Base-by-base conservation (phyloP, 108 stramenopile species). In the Cyclostephanos invisitatus region DNA sequence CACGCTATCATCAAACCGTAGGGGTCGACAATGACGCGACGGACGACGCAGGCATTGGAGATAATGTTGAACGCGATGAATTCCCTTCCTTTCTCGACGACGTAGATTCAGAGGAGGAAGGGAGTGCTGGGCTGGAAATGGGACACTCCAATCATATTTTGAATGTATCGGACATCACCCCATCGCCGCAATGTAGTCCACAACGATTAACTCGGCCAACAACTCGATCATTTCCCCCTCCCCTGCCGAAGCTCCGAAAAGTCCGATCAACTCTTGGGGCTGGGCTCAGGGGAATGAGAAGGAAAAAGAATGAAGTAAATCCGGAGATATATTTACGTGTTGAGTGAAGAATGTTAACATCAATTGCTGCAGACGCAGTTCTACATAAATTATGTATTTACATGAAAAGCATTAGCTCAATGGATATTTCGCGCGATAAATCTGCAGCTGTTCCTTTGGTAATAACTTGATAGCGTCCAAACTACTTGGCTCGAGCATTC, bases 401-500 rank as follows among this genome's bases (percentile, higher is more conserved):
- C 40, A 11, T 8, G 11, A 40, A 0, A 46, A 15, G 32, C 2
- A 65, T 63, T 54, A 62, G 35, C 67, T 72, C 55, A 47, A 14
- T 15, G 86, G 87, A 67, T 92, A 89, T 40, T 86, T 87, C 11
- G 78, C 68, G 15, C 84, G 75, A 63, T 91, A 94, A 15, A 85
- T 64, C 42, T 78, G 80, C 27, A 83, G 64, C 62, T 94, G 93
- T 38, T 90, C 93, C 46, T 75, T 72, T 58, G 91, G 93, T 38
- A 94, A 80, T 32, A 82, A 75, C 15, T 84, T 32, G 68, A 94
- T 89, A 0, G 89, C 93, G 32, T 88, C 80, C 21, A 72, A 57
- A 66, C 86, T 89, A 62, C 87, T 87, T 17, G 85, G 86, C 49
- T 94, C 89, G 27, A 94, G 80, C 88, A 90, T 91, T 56, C 88